phyloP scores from a whole-genome alignment of 768 basidiomycete species.

The Terana coerulea region DNA sequence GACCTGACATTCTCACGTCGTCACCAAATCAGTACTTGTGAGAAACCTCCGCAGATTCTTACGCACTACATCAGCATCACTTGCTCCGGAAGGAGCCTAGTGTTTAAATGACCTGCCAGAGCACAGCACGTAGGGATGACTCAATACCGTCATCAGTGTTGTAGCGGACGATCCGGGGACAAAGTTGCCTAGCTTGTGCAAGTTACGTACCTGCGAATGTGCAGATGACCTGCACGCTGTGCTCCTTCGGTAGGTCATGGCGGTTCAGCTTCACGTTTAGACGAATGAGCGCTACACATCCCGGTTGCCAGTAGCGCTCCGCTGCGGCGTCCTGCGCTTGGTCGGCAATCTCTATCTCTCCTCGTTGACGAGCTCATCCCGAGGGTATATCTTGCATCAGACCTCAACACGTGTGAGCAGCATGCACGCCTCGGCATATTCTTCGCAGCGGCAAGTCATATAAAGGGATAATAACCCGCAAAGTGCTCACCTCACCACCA shows the following conservation, averaged over 20 bases:
- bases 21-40: not conserved
- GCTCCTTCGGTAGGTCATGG: not conserved
- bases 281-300: not conserved
- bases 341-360: conserved; percentile 8
- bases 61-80: not conserved
- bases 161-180: not conserved
- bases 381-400: conserved; percentile 2
- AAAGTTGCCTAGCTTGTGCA: not conserved
- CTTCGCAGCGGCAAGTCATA: too few species aligned
- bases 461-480: too few species aligned
- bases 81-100: conserved; percentile 5
- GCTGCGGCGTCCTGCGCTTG: not conserved
- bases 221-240: conserved; percentile 1
- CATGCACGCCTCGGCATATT: too few species aligned
- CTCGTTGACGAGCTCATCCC: not conserved
- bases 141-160: not conserved
- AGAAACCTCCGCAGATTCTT: not conserved
- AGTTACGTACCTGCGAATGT: not conserved
- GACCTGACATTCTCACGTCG: not conserved
- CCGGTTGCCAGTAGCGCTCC: conserved; percentile 5
- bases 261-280: conserved; percentile 2
- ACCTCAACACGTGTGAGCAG: conserved; percentile 8
- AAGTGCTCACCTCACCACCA: not conserved
- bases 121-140: conserved; percentile 1
- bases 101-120: conserved; percentile 1